Conservation (phyloP, 2,329 filamentous ascomycete species). For the Fonsecaea nubica region DNA sequence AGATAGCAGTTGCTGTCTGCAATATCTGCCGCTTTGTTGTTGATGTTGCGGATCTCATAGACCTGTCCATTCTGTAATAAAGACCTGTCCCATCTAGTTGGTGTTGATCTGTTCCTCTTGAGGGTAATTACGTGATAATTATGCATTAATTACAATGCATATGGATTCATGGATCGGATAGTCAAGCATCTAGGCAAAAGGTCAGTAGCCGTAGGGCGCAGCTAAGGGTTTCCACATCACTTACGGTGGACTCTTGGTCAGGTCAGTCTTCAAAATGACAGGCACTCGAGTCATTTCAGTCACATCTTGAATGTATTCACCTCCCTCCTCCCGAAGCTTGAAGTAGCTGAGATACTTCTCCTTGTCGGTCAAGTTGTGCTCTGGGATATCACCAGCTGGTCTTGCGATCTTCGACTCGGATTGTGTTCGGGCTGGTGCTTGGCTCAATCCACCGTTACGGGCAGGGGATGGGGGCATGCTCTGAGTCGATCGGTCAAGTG, state of each 20-base stretch:
- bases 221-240: slow-evolving; percentile 52
- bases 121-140: slow-evolving; percentile 9
- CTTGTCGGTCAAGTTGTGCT: slow-evolving; percentile 85
- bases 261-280: slow-evolving; percentile 97
- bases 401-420: slow-evolving; percentile 91
- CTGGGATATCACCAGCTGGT: slow-evolving; percentile 69
- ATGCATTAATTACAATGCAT: slow-evolving; percentile 50
- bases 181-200: slow-evolving; percentile 53
- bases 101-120: background rate
- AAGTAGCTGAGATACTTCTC: slow-evolving; percentile 95
- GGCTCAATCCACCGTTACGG: slow-evolving; percentile 71
- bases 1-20: slow-evolving; percentile 6
- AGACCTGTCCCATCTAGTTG: background rate
- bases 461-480: slow-evolving; percentile 92
- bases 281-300: slow-evolving; percentile 96
- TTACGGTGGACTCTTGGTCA: slow-evolving; percentile 99
- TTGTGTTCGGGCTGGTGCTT: slow-evolving; percentile 81
- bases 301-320: slow-evolving; percentile 97
- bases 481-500: slow-evolving; percentile 84
- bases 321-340: slow-evolving; percentile 85
- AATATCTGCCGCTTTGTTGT: slow-evolving; percentile 15
- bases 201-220: slow-evolving; percentile 38
- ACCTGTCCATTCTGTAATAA: slow-evolving; percentile 9
- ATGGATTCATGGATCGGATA: slow-evolving; percentile 60
- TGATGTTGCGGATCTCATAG: background rate